Conservation (phyloP, 352 stramenopile species). For the Plasmopara viticola region DNA sequence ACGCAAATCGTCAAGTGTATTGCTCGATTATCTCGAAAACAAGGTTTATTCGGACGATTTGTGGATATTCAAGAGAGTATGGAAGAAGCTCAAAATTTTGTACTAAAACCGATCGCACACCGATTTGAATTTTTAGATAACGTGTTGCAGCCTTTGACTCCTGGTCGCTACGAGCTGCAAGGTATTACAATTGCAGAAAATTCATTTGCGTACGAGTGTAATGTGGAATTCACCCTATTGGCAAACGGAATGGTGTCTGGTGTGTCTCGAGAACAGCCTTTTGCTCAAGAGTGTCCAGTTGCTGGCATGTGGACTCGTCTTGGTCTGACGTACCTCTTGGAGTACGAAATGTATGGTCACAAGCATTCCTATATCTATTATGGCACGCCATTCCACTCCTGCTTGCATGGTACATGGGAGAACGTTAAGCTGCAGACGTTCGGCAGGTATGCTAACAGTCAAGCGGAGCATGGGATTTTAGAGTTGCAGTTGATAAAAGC, state of each 20-base stretch:
- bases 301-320: slow-evolving; percentile 38
- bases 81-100: slow-evolving; percentile 29
- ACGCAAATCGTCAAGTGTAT: slow-evolving; percentile 32
- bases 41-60: slow-evolving; percentile 22
- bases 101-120: slow-evolving; percentile 17
- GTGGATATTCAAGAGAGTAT: slow-evolving; percentile 20
- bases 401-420: slow-evolving; percentile 47
- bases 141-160: slow-evolving; percentile 39
- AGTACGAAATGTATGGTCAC: slow-evolving; percentile 45
- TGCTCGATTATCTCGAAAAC: slow-evolving; percentile 13
- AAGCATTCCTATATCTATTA: slow-evolving; percentile 53
- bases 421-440: slow-evolving; percentile 32
- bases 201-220: slow-evolving; percentile 51
- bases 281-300: slow-evolving; percentile 42
- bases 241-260: slow-evolving; percentile 36
- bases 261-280: slow-evolving; percentile 44
- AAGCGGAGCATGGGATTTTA: slow-evolving; percentile 33
- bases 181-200: slow-evolving; percentile 56
- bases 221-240: slow-evolving; percentile 31
- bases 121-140: slow-evolving; percentile 18
- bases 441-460: slow-evolving; percentile 8
- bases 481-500: slow-evolving; percentile 30
- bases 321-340: slow-evolving; percentile 39
- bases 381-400: slow-evolving; percentile 28
- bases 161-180: slow-evolving; percentile 42